Evolutionary conservation across 2,329 filamentous ascomycete genomes (phyloP), one percentile per base, ranked within the genome.

Genomic region (Chaetomiaceae sp.): DNA sequence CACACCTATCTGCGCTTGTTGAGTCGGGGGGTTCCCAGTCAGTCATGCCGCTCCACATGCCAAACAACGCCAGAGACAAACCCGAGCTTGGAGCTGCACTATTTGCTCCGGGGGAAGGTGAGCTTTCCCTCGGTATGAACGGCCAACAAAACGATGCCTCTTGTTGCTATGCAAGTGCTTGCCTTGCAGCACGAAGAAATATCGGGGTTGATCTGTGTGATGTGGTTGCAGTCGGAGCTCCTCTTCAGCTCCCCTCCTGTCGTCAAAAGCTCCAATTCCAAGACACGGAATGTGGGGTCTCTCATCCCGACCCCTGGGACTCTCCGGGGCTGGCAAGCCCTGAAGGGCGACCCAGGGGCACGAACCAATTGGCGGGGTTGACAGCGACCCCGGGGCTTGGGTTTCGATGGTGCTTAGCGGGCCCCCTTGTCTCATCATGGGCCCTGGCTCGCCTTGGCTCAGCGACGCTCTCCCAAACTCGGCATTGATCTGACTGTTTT

Each of bases 261-360:
- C 37, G 20, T 16, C 35, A 17, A 19, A 21, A 42, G 30, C 51
- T 45, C 42, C 51, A 42, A 33, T 37, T 41, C 38, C 35, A 49
- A 50, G 47, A 46, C 47, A 43, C 25, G 42, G 46, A 42, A 39
- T 50, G 51, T 54, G 51, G 51, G 51, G 47, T 39, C 25, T 9
- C 13, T n/a, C 39, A 43, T 30, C 42, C 34, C 42, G 30, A 25
- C n/a, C 49, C 44, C 27, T 42, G 49, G 43, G 43, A 23, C 30
- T 19, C 20, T 42, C 23, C 19, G 20, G 8, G 37, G 38, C 17
- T 19, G 30, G 35, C 16, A 37, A 30, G 35, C 31, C 16, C 21
- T n/a, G 21, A 47, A 31, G 31, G 17, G 27, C 39, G 19, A n/a
- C n/a, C n/a, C 25, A 16, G 16, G 16, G 34, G 34, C 7, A 35